These are phyloP conservation scores for Xylaria arbuscula DNA, from an alignment of 2,329 filamentous ascomycete genomes.

Conservation along the genomic window DNA sequence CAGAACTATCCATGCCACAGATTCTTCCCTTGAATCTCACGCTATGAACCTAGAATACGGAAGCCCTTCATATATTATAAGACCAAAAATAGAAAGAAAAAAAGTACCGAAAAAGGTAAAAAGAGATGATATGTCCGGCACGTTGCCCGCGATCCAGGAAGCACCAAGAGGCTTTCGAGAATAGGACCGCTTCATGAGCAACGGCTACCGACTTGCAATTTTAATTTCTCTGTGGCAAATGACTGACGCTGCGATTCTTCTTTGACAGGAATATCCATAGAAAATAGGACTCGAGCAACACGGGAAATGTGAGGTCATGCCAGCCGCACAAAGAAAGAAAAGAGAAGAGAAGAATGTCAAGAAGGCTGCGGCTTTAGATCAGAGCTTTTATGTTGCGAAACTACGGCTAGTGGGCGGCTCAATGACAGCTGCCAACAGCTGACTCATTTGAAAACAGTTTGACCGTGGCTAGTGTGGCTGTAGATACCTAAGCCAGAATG, in stretches of 20 bases:
- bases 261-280: conserved; percentile 65
- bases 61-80: no score
- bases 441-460: no score
- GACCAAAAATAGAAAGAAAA: neutral
- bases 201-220: conserved; percentile 63
- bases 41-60: no score
- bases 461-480: no score
- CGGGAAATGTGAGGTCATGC: conserved; percentile 77
- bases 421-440: neutral
- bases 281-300: conserved; percentile 77
- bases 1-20: neutral
- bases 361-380: conserved; percentile 3
- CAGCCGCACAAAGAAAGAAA: conserved; percentile 81
- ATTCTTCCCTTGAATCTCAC: neutral
- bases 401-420: neutral
- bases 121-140: conserved; percentile 64
- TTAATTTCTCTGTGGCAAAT: conserved; percentile 76
- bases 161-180: conserved; percentile 42
- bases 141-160: conserved; percentile 53
- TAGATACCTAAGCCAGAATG: conserved; percentile 11
- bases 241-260: conserved; percentile 74
- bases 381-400: conserved; percentile 32
- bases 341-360: conserved; percentile 43
- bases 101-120: neutral
- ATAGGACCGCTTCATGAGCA: conserved; percentile 44